Conservation (phyloP, 495 filamentous ascomycete species). For the Thozetella sp. region DNA sequence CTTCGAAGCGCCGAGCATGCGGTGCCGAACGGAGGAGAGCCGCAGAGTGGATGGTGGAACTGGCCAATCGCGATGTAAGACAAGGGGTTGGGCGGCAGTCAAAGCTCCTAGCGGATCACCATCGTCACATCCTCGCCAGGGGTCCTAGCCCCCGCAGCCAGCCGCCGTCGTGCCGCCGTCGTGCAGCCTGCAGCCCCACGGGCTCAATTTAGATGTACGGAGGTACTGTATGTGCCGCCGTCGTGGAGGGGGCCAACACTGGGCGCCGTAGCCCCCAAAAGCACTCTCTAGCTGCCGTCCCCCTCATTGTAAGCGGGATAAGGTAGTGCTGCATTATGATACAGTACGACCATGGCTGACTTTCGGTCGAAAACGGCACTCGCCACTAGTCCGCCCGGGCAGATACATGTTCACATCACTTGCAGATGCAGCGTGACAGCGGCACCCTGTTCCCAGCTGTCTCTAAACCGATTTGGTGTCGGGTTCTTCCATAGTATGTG, state of each 20-base stretch:
- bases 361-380: neutral
- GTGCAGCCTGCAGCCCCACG: neutral
- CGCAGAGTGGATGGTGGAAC: neutral
- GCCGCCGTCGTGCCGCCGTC: neutral
- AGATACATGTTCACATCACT: neutral
- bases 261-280: too few species aligned
- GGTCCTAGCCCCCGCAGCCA: neutral
- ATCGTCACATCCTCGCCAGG: slow-evolving; percentile 1
- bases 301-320: too few species aligned
- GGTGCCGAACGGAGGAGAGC: neutral
- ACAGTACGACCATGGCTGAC: too few species aligned
- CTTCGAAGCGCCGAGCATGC: slow-evolving; percentile 18
- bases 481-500: too few species aligned
- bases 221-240: too few species aligned
- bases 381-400: neutral
- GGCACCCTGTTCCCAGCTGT: neutral
- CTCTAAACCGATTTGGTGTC: neutral
- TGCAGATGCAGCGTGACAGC: neutral
- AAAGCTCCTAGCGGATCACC: neutral
- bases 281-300: too few species aligned
- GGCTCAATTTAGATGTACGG: neutral
- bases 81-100: slow-evolving; percentile 1
- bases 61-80: neutral
- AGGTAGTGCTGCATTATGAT: too few species aligned
- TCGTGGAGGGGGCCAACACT: too few species aligned